Percentiles rank a stretch among this genome's conserved stretches.
Evolutionary conservation across 768 basidiomycete species (phyloP).

Genomic region (Tricholomella constricta): DNA sequence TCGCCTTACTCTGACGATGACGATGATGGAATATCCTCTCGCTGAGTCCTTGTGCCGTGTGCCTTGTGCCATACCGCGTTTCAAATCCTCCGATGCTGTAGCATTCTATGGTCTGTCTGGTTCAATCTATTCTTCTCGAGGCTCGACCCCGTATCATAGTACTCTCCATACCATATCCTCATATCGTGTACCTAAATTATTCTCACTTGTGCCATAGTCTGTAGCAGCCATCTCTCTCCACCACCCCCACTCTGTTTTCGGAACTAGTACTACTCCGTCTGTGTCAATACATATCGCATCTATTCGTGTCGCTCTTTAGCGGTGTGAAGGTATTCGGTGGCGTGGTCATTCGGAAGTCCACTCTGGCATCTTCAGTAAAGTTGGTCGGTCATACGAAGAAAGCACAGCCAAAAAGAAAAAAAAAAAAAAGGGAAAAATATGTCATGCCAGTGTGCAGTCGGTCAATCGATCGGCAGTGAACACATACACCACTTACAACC

Average conservation of each 20-base stretch:
- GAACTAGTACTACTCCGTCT: background rate
- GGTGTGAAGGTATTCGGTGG: too few relatives aligned
- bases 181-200: background rate
- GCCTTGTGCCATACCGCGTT: too few relatives aligned
- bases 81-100: background rate
- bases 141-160: background rate
- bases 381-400: too few relatives aligned
- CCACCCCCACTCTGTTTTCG: background rate
- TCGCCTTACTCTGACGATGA: slow-evolving; percentile 49
- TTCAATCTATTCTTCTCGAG: background rate
- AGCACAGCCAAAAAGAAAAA: too few relatives aligned
- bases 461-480: too few relatives aligned
- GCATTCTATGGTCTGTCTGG: background rate
- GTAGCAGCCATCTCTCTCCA: background rate
- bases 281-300: background rate
- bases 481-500: too few relatives aligned
- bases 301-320: too few relatives aligned
- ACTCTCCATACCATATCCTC: background rate
- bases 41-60: slow-evolving; percentile 23
- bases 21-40: slow-evolving; percentile 37
- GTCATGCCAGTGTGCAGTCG: too few relatives aligned
- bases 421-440: too few relatives aligned
- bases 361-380: too few relatives aligned
- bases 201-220: background rate
- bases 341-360: too few relatives aligned